Evolutionary conservation across 202 grass and related monocot genomes (phyloP), one percentile per base, ranked within the genome.

Genomic region (Cymbopogon flexuosus): DNA sequence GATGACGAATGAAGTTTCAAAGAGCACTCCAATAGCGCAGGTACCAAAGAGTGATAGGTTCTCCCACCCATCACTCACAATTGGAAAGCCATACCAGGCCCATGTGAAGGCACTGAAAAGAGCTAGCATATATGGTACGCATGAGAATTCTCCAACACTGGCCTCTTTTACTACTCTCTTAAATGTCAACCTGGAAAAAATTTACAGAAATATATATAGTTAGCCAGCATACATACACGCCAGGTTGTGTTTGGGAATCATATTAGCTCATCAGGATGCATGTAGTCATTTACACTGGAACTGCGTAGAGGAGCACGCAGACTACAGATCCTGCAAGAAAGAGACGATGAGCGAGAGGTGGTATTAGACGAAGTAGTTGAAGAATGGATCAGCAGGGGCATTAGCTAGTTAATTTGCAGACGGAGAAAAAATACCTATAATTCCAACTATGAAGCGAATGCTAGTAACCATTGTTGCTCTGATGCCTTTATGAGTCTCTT

Each of bases 261-360:
- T 69, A 21, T 43, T 31, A 70, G 51, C 10, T 77, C 13, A 66
- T 23, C 27, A 27, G 22, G 74, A 27, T 27, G 27, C 27, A 27
- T 33, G 10, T 61, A 51, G 5, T 41, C 13, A 64, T 60, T 10
- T 93, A 93, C 87, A 83, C 79, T 72, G 87, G 90, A 77, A 82
- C 78, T 72, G 74, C 75, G 21, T 87, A 93, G 37, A 93, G 90
- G 90, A 93, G 90, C 64, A 87, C 49, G 49, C 87, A 85, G 27
- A 84, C 78, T 59, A 60, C 79, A 76, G 80, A 83, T 80, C 84
- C 90, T 93, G 87, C 81, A 84, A 78, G 34, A 63, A 27, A 72
- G 61, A 21, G 74, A 46, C 6, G 15, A 27, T 27, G 27, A 27
- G 27, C 27, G 27, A 27, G 27, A 27, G 27, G 27, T 27, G 27